These are phyloP conservation scores for Annona cherimola DNA, from an alignment of 164 flowering plant species.

Conservation along the genomic window DNA sequence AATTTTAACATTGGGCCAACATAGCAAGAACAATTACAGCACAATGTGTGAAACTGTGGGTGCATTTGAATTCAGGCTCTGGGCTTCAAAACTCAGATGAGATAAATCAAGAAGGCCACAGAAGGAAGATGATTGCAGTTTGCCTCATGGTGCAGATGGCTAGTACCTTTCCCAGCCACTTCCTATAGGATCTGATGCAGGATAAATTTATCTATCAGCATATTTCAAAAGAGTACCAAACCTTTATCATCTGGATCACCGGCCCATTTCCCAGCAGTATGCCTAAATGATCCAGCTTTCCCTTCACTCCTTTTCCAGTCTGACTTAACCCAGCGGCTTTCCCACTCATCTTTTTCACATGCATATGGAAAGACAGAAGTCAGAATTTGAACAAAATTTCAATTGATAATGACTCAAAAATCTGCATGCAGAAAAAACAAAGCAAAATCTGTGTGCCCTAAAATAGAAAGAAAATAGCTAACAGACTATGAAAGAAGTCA, in stretches of 20 bases:
- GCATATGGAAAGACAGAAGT: background rate
- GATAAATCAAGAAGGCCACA: background rate
- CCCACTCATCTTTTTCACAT: constrained; percentile 73
- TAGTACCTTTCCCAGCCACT: too few species aligned
- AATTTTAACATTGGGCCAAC: background rate
- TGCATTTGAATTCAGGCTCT: background rate
- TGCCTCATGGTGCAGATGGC: background rate
- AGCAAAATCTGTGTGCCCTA: background rate
- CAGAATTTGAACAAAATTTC: background rate
- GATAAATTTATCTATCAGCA: background rate
- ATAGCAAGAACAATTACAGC: background rate
- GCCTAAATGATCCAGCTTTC: constrained; percentile 90
- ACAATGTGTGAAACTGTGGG: background rate
- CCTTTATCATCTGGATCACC: constrained; percentile 99
- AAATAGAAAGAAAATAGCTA: background rate
- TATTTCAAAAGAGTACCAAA: constrained; percentile 7
- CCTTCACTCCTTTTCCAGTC: constrained; percentile 96
- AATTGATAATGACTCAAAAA: background rate
- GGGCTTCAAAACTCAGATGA: background rate
- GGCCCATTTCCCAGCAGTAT: constrained; percentile 83
- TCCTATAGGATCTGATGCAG: background rate
- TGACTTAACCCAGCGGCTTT: constrained; percentile 77
- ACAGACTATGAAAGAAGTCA: background rate
- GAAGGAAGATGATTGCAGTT: background rate
- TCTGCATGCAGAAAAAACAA: background rate